Base-by-base conservation (phyloP, 1,284 basidiomycete genomes). In the Leucoagaricus sp. region DNA sequence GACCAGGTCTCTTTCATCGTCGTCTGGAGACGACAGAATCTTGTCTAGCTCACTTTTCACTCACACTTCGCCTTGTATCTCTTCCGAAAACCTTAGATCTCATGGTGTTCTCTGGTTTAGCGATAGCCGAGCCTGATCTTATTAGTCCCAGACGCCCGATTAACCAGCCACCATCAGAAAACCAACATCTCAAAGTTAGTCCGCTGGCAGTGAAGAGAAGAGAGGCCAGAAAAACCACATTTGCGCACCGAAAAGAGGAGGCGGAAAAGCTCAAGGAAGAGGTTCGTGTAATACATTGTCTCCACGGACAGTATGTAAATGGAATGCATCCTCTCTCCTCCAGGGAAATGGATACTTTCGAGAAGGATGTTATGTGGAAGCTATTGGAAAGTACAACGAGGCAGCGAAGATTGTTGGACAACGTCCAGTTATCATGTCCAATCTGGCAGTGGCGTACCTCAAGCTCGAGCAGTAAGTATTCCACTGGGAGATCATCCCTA, bases 261-360 rank as follows among this genome's bases (percentile, higher is more conserved):
- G 54, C 47, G 3, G 54, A 55, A 17, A 25, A 34, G 13, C 21
- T 55, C 25, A 55, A 55, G 23, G 36, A 49, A 42, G 54, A 55
- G 47, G 54, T 55, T 26, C 3, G 29, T 25, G 23, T 13, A 15
- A 3, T 17, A 6, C n/a, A 7, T 13, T 4, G 33, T 12, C 9
- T 17, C 38, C 33, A 17, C 10, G 21, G 15, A 25, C 47, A 23
- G 26, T 28, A 7, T 8, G 13, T 29, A 26, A 36, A 4, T 25
- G 15, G 33, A 15, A 4, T 51, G 9, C 3, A 17, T 49, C 12
- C 31, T 7, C 31, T n/a, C n/a, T n/a, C n/a, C n/a, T n/a, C 6
- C 31, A 74, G 73, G 73, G 72, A 3, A 75, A 75, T 47, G 55
- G 62, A 2, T 50, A 64, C 15, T 74, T 71, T 58, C 67, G 61